Evolutionary conservation across 2,329 filamentous ascomycete species (phyloP).

Genomic region (Diaporthe vexans): DNA sequence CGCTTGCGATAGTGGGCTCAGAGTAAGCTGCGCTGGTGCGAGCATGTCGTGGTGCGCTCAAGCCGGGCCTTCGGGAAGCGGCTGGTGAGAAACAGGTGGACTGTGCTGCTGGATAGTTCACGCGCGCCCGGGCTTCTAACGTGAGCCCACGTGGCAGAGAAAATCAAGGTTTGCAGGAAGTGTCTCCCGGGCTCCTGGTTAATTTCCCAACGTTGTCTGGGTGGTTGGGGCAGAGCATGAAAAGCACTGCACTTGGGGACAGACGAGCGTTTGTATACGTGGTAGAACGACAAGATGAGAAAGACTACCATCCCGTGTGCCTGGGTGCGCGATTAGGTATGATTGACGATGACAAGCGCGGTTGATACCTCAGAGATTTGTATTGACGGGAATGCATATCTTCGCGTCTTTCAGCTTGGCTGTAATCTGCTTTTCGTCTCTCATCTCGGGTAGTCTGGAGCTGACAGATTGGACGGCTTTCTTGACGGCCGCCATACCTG

Average conservation of each 20-base stretch:
- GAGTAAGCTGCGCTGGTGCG: conserved; percentile 7
- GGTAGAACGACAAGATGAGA: not conserved
- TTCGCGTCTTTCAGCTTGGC: conserved; percentile 17
- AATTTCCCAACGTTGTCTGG: conserved; percentile 8
- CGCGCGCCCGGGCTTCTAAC: conserved; percentile 5
- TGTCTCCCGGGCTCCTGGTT: conserved; percentile 6
- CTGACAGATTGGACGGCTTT: conserved; percentile 23
- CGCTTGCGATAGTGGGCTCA: conserved; percentile 5
- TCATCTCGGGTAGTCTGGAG: conserved; percentile 27
- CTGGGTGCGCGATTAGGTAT: not conserved
- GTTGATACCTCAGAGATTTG: not conserved
- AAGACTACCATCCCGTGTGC: not conserved
- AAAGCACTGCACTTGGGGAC: not conserved
- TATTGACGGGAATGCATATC: not conserved
- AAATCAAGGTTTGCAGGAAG: conserved; percentile 30
- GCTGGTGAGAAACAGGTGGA: conserved; percentile 8
- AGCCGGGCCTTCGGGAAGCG: not conserved
- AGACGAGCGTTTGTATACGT: not conserved
- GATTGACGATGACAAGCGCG: not conserved
- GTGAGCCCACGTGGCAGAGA: conserved; percentile 27
- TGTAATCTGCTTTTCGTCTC: conserved; percentile 25
- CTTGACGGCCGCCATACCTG: conserved; percentile 9
- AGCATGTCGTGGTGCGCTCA: not conserved
- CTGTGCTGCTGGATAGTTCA: conserved; percentile 18
- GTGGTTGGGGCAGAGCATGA: not conserved